Conservation (phyloP, 129 eudicot species). For the Centaurea solstitialis region DNA sequence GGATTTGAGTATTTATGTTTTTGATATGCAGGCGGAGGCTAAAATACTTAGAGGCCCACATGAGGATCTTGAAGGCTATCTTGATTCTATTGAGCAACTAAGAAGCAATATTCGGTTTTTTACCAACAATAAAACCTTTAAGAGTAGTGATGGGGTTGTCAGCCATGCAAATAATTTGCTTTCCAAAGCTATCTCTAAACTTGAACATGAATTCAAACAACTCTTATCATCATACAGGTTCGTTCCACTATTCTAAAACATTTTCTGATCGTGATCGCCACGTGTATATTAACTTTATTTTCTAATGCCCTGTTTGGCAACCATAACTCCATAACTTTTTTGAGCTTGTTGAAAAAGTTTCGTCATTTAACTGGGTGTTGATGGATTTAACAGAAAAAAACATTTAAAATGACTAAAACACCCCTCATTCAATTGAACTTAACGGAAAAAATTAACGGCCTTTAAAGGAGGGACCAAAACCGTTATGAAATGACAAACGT, state of each 20-base stretch:
- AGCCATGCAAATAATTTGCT: conserved; percentile 81
- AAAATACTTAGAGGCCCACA: conserved; percentile 93
- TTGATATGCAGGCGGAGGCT: conserved; percentile 74
- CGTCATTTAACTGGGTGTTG: too few relatives aligned
- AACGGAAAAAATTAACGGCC: too few relatives aligned
- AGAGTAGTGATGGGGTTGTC: conserved; percentile 89
- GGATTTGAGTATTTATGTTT: conserved; percentile 4
- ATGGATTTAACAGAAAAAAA: too few relatives aligned
- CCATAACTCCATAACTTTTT: not conserved
- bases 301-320: not conserved
- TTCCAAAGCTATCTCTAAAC: conserved; percentile 79
- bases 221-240: conserved; percentile 83
- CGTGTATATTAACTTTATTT: not conserved
- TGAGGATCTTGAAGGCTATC: conserved; percentile 92
- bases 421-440: too few relatives aligned
- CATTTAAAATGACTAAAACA: too few relatives aligned
- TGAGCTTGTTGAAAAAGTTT: not conserved
- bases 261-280: not conserved
- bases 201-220: conserved; percentile 89
- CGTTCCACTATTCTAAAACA: not conserved
- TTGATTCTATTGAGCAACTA: conserved; percentile 83
- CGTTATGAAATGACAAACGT: too few relatives aligned
- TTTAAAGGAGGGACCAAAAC: too few relatives aligned
- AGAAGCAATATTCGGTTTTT: conserved; percentile 81
- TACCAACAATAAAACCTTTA: conserved; percentile 75